phyloP scores from a whole-genome alignment of 495 filamentous ascomycete species.

The Xylaria longipes region DNA sequence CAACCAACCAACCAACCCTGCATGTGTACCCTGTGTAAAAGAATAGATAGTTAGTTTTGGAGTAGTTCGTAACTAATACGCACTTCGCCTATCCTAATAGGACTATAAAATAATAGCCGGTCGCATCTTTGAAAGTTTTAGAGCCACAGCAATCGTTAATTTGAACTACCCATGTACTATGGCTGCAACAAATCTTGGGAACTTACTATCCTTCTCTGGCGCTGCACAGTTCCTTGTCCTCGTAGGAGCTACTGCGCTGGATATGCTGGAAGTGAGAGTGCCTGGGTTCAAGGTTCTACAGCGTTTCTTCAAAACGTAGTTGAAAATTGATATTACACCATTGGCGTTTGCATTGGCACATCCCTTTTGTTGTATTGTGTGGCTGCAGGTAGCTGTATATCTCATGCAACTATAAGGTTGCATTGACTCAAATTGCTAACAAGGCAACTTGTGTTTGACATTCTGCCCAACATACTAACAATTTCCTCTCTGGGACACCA shows the following conservation, averaged over 20 bases:
- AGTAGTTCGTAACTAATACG: too few relatives aligned
- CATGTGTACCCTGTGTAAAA: too few relatives aligned
- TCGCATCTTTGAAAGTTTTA: too few relatives aligned
- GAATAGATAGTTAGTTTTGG: too few relatives aligned
- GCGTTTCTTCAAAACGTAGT: not conserved
- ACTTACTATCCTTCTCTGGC: not conserved
- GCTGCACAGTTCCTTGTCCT: not conserved
- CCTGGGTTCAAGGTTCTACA: not conserved
- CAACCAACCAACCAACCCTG: too few relatives aligned
- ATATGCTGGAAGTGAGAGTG: not conserved
- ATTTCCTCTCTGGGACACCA: not conserved
- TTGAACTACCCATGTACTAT: not conserved
- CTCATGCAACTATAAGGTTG: not conserved
- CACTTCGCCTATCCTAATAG: too few relatives aligned
- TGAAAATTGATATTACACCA: not conserved
- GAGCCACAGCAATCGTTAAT: too few relatives aligned
- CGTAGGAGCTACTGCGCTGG: not conserved
- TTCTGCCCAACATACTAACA: not conserved
- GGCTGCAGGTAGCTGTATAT: not conserved
- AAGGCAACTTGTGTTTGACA: not conserved
- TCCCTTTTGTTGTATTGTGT: not conserved
- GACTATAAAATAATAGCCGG: too few relatives aligned
- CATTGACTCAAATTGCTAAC: not conserved
- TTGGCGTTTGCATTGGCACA: not conserved
- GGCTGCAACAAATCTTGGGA: not conserved